These are phyloP conservation scores for Globisporangium cederbergense DNA, from an alignment of 352 stramenopile genomes.

Conservation along the genomic window DNA sequence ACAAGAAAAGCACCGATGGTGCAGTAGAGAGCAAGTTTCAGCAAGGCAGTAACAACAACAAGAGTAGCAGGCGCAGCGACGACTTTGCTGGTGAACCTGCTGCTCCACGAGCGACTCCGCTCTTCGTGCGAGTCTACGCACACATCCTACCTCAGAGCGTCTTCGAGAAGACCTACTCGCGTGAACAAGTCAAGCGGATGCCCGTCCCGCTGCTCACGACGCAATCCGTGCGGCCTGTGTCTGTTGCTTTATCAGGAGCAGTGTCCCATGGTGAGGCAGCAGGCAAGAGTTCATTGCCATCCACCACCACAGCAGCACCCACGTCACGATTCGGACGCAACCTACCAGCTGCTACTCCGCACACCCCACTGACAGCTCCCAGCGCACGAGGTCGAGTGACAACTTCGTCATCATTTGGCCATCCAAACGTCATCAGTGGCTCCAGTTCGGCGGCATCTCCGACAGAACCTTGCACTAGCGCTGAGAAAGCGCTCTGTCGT, in stretches of 20 bases:
- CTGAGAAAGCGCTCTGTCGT: conserved; percentile 25
- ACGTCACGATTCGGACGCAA: neutral
- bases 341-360: neutral
- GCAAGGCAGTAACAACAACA: conserved; percentile 11
- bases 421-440: neutral
- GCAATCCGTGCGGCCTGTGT: neutral
- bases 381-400: neutral
- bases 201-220: conserved; percentile 23
- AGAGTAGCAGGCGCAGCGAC: conserved; percentile 1
- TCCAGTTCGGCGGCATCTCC: neutral
- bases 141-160: conserved; percentile 49
- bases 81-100: neutral
- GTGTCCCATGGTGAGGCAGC: neutral
- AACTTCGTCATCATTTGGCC: neutral
- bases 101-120: conserved; percentile 9
- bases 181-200: conserved; percentile 27
- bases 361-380: conserved; percentile 11
- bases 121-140: conserved; percentile 55
- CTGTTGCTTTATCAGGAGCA: neutral
- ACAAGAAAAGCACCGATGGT: neutral
- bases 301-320: neutral
- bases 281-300: neutral
- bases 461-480: neutral
- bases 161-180: conserved; percentile 50
- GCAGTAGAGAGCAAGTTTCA: neutral